These are phyloP conservation scores for Chaetomium sp. DNA, from an alignment of 2,329 filamentous ascomycete species.

Conservation along the genomic window DNA sequence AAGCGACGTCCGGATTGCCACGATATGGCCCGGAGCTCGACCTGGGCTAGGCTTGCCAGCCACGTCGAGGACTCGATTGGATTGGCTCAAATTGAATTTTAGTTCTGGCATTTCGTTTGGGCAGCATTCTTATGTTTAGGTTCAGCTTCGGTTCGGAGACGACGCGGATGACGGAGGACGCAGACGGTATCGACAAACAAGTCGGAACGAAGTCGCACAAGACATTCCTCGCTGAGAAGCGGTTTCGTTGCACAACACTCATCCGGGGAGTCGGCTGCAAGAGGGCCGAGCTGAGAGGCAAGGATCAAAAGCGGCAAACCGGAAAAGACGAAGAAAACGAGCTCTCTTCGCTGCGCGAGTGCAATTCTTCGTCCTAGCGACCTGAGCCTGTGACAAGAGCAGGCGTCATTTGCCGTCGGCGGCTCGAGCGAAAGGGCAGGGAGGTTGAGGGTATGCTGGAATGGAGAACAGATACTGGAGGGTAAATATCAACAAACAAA, in stretches of 20 bases:
- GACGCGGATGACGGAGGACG: slow-evolving; percentile 1
- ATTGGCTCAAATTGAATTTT: neutral
- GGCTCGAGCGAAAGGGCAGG: neutral
- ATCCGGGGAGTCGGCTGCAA: neutral
- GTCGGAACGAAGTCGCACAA: neutral
- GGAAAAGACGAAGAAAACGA: no score
- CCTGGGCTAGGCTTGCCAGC: neutral
- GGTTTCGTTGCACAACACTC: neutral
- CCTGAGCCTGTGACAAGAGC: neutral
- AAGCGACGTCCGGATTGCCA: slow-evolving; percentile 12
- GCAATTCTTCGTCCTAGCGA: no score
- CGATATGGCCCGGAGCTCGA: neutral
- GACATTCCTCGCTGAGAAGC: no score
- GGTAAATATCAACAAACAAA: neutral
- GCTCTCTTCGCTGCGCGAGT: no score
- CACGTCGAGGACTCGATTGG: slow-evolving; percentile 14
- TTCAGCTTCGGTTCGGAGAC: no score
- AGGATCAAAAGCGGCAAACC: no score
- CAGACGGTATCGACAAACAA: neutral
- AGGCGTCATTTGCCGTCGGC: neutral
- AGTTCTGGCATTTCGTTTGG: slow-evolving; percentile 3
- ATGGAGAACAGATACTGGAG: neutral
- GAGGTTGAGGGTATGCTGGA: neutral
- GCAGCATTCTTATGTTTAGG: slow-evolving; percentile 9
- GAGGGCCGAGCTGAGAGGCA: no score